Conservation (phyloP, 495 filamentous ascomycete genomes). For the Copromyces sp. region DNA sequence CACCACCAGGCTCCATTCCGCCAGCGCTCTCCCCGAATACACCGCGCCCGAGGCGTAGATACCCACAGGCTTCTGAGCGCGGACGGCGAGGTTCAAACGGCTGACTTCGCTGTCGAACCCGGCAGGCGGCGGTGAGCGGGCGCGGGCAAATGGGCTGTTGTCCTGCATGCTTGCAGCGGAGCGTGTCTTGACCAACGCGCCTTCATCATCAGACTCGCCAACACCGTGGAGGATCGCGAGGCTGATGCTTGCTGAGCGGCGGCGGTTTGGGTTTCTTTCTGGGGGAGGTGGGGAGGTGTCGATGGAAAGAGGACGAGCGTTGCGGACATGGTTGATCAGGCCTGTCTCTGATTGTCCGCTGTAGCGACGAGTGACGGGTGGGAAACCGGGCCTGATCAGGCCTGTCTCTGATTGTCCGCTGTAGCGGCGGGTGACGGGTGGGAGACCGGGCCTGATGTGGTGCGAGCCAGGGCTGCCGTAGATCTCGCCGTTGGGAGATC, state of each 20-base stretch:
- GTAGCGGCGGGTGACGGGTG: constrained; percentile 33
- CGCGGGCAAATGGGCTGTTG: neutral
- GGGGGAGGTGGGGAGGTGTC: constrained; percentile 5
- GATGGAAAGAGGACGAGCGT: constrained; percentile 24
- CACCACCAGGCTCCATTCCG: constrained; percentile 82
- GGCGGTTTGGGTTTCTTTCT: constrained; percentile 7
- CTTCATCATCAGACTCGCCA: constrained; percentile 5
- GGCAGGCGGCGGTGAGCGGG: constrained; percentile 3
- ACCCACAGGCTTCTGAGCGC: constrained; percentile 29
- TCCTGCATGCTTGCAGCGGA: neutral
- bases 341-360: constrained; percentile 35
- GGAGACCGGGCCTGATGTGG: constrained; percentile 26
- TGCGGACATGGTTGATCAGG: constrained; percentile 34
- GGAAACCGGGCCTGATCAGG: constrained; percentile 26
- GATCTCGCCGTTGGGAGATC: neutral
- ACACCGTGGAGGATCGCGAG: constrained; percentile 3
- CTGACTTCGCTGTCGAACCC: constrained; percentile 6
- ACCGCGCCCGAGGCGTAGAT: constrained; percentile 36
- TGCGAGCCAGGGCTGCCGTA: constrained; percentile 28
- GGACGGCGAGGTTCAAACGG: constrained; percentile 13
- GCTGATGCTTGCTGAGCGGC: constrained; percentile 14
- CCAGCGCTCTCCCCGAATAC: constrained; percentile 80
- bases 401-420: constrained; percentile 35
- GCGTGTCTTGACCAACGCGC: neutral
- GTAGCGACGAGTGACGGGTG: constrained; percentile 33